Base-by-base conservation (phyloP, 73 alveolate genomes). In the Paramecium pentaurelia region DNA sequence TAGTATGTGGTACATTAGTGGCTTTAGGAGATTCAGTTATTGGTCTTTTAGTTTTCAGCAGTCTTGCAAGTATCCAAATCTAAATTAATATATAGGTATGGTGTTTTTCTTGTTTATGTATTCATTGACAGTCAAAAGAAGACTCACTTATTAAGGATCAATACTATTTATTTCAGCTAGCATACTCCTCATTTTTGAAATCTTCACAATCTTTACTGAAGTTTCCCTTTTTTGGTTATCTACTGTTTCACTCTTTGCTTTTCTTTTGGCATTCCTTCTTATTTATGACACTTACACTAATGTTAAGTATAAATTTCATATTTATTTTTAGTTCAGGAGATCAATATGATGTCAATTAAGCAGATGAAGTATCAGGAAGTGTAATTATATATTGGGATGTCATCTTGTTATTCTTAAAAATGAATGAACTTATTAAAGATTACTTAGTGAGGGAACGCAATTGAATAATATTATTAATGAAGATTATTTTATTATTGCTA, bases 121-220 rank as follows among this genome's bases (percentile, higher is more conserved):
- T 47, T 80, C 91, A 8, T 27, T 80, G 25, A 80, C 91, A 80
- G 91, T 80, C 16, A 80, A 80, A 8, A 80, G 58, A 44, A 80
- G 91, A 80, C 51, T 49, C 27, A 80, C 91, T 12, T 80, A 80
- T 80, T 80, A 80, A 51, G 91, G 91, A 80, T 80, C 91, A 2
- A 80, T 80, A 42, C 16, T 80, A 80, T 80, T 80, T 49, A 44
- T 80, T 4, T 25, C 77, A 20, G 91, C 91, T 45, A 80, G 91
- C 16, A 80, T 80, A 18, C 73, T 80, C 8, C 27, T 80, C 0
- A 44, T 80, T 20, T 80, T 80, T 49, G 91, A 80, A 80, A 25
- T 80, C 14, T 80, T 80, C 32, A 80, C 91, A 25, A 80, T 80
- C 32, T 80, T 80, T 73, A 44, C 91, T 80, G 58, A 42, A 25